A percentile compares a stretch with the other conserved stretches of the same genome.
Conservation (phyloP, 768 basidiomycete genomes). For the Termitomyces eurrhizus region DNA sequence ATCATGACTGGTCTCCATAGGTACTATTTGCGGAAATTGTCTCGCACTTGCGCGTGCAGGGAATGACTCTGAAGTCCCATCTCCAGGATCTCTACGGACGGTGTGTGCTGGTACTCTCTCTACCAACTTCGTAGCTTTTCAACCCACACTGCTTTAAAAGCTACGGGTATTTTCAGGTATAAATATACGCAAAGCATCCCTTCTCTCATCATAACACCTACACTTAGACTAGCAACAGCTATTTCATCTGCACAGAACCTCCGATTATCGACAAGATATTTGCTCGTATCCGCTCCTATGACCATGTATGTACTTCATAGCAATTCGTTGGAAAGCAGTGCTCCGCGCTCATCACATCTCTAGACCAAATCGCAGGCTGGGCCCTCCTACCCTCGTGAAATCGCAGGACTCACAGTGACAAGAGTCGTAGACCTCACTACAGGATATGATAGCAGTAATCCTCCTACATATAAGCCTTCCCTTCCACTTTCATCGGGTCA, state of each 20-base stretch:
- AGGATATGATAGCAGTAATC: slow-evolving; percentile 73
- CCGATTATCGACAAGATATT: slow-evolving; percentile 69
- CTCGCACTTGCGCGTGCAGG: slow-evolving; percentile 41
- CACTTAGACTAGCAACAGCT: slow-evolving; percentile 72
- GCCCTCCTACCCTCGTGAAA: slow-evolving; percentile 52
- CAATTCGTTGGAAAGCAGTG: not conserved
- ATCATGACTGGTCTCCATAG: slow-evolving; percentile 28
- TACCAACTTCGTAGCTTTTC: not conserved
- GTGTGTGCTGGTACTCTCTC: slow-evolving; percentile 27
- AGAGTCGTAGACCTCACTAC: slow-evolving; percentile 72
- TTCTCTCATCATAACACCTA: not conserved
- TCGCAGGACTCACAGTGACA: slow-evolving; percentile 58
- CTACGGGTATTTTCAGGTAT: slow-evolving; percentile 77
- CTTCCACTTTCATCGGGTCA: slow-evolving; percentile 75
- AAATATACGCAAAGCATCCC: not conserved
- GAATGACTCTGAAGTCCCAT: slow-evolving; percentile 51
- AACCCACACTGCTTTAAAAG: slow-evolving; percentile 27
- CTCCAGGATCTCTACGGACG: slow-evolving; percentile 60
- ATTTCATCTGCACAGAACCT: slow-evolving; percentile 72
- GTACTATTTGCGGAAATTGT: slow-evolving; percentile 69
- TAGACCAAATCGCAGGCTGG: slow-evolving; percentile 14
- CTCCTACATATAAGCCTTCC: slow-evolving; percentile 57
- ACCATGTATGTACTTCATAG: slow-evolving; percentile 28
- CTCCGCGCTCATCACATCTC: not conserved
- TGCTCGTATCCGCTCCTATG: slow-evolving; percentile 52